Evolutionary conservation across 1,139 yeast species (phyloP), one percentile per base, ranked within the genome.

Genomic region (Kurtzmaniella quercitrusa): DNA sequence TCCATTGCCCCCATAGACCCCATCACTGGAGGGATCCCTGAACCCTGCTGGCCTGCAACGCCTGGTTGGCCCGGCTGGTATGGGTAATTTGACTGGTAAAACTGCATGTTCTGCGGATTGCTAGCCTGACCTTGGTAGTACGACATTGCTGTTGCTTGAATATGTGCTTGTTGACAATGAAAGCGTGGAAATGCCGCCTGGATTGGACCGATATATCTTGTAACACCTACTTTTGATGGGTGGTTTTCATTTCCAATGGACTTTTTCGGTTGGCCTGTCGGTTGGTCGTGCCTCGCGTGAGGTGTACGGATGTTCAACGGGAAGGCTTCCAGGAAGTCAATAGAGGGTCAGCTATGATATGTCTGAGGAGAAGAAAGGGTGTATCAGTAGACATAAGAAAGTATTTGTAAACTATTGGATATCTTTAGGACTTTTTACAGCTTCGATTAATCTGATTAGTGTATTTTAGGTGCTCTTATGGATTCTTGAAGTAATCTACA

Each of bases 21-120:
- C 38, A 37, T 36, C 27, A 21, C 25, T 4, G 47, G 48, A 15
- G 43, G 23, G 34, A 36, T 48, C 43, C 31, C 43, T 19, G 52
- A 39, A 16, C 48, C 48, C 36, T 14, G 18, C 12, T 39, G 19
- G n/a, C 25, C 34, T 10, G 23, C 34, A 18, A 50, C 48, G 18
- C 50, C 49, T 37, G 49, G 52, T 1, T 55, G 56, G 36, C 55
- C 63, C 34, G 54, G 53, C 45, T 58, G 68, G 52, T 54, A 69
- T 29, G 62, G 41, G 46, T 70, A 71, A 47, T 59, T 70, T 31
- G 75, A 67, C 48, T 72, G 77, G 54, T 73, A 73, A 58, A 73
- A 73, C 47, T 69, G 75, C 67, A 70, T 63, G 51, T 70, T 70
- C 46, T 61, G 70, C n/a, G 71, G 63, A 45, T 63, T 62, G 40